Conservation (phyloP, 352 stramenopile genomes). For the Globisporangium parvum region DNA sequence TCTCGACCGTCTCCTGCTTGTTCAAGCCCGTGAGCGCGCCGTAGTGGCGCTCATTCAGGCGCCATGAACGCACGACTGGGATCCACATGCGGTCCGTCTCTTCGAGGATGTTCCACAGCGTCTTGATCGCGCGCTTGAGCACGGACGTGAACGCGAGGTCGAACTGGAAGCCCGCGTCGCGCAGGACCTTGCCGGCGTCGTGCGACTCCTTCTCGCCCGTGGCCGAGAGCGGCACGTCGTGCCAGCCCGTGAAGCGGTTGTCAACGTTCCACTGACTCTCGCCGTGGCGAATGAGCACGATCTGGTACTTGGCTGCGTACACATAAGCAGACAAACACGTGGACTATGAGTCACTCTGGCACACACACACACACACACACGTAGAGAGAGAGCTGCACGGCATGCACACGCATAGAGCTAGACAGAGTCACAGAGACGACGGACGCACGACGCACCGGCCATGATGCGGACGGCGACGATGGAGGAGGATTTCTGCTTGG, state of each 20-base stretch:
- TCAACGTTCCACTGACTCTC: conserved; percentile 98
- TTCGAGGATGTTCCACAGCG: conserved; percentile 95
- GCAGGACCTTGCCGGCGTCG: conserved; percentile 93
- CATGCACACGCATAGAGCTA: not conserved
- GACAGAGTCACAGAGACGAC: not conserved
- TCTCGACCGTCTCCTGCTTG: conserved; percentile 98
- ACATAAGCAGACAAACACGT: not conserved
- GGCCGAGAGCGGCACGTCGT: conserved; percentile 92
- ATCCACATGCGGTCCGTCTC: conserved; percentile 98
- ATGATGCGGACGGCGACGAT: too few species aligned
- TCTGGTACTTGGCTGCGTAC: conserved; percentile 71
- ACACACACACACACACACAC: too few species aligned
- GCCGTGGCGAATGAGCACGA: conserved; percentile 92
- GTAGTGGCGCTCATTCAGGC: conserved; percentile 99
- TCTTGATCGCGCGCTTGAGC: conserved; percentile 97
- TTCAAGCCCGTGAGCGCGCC: conserved; percentile 96
- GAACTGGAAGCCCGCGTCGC: conserved; percentile 90
- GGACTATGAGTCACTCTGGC: not conserved
- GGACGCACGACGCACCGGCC: not conserved
- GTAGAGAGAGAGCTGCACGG: too few species aligned
- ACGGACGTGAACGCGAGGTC: conserved; percentile 95
- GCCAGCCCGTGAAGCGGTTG: conserved; percentile 99
- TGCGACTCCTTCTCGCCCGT: conserved; percentile 89
- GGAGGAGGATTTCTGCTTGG: not conserved
- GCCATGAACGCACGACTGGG: conserved; percentile 89